Evolutionary conservation across 371 early-diverging fungal genomes (phyloP).

Genomic region (Encephalitozoon hellem): DNA sequence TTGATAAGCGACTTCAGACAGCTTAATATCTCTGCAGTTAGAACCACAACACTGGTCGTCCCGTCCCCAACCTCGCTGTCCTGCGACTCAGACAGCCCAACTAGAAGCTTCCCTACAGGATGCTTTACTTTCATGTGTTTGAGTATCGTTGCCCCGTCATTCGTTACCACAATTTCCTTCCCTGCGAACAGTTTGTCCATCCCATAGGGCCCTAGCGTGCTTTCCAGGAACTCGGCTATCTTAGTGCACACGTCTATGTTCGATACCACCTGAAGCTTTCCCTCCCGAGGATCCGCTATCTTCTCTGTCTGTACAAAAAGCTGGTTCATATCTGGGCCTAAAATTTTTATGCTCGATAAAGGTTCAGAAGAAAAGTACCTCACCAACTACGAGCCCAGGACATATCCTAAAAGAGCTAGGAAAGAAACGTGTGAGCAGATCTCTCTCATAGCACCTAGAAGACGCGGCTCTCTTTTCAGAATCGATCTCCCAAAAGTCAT

Average conservation of each 20-base stretch:
- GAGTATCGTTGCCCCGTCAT: conserved; percentile 99
- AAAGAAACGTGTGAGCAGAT: background rate
- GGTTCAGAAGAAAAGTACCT: background rate
- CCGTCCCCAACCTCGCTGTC: conserved; percentile 99
- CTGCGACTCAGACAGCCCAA: conserved; percentile 91
- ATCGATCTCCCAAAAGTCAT: background rate
- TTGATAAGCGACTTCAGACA: conserved; percentile 82
- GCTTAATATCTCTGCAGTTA: conserved; percentile 87
- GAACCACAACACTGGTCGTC: conserved; percentile 92
- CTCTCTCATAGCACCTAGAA: background rate
- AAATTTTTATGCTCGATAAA: conserved; percentile 5
- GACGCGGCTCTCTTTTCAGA: conserved; percentile 6
- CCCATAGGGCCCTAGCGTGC: conserved; percentile 95
- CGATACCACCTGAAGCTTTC: conserved; percentile 86
- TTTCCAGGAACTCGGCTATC: conserved; percentile 83
- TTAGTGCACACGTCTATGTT: conserved; percentile 91
- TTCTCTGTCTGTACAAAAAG: conserved; percentile 64
- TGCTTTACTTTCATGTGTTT: conserved; percentile 91
- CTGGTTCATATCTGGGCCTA: conserved; percentile 24
- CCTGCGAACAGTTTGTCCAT: conserved; percentile 98
- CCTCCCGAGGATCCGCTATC: conserved; percentile 94
- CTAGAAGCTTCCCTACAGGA: conserved; percentile 92
- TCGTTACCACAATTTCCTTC: conserved; percentile 87
- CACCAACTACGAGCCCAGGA: background rate
- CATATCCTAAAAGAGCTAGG: background rate